A percentile compares a stretch with the other conserved stretches of the same genome.
phyloP scores from a whole-genome alignment of 441 rosid genomes.

The Gossypium schwendimanii region DNA sequence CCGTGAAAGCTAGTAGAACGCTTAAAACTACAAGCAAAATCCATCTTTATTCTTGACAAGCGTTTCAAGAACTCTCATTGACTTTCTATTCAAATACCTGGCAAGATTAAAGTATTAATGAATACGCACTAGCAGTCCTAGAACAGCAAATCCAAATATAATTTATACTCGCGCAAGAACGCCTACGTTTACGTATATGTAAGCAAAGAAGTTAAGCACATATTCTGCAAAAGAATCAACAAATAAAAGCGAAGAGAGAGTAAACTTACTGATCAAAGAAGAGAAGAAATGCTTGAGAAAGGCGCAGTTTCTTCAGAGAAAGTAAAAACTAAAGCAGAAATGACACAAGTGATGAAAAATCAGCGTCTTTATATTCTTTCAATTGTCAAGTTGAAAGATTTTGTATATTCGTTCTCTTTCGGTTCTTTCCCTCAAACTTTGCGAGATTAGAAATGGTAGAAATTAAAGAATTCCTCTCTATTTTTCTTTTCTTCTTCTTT shows the following conservation, averaged over 20 bases:
- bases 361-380: not conserved
- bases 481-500: not conserved
- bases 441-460: not conserved
- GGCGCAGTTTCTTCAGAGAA: slow-evolving; percentile 22
- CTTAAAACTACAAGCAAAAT: slow-evolving; percentile 38
- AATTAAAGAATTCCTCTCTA: not conserved
- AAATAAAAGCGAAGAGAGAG: not conserved
- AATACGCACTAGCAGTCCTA: not conserved
- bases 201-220: not conserved
- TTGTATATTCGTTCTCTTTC: not conserved
- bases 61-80: slow-evolving; percentile 22
- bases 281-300: slow-evolving; percentile 8
- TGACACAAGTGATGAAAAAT: slow-evolving; percentile 1
- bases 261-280: slow-evolving; percentile 30
- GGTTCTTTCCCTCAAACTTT: not conserved
- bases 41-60: slow-evolving; percentile 36
- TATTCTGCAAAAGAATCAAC: not conserved
- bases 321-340: not conserved
- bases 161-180: not conserved
- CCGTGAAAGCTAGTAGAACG: slow-evolving; percentile 29
- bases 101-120: not conserved
- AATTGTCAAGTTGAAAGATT: too few relatives aligned
- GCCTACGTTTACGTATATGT: too few relatives aligned
- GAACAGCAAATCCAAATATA: slow-evolving; percentile 13
- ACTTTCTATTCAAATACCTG: slow-evolving; percentile 47